phyloP scores from a whole-genome alignment of 2,329 filamentous ascomycete species.

The Atkinsonella hypoxylon region DNA sequence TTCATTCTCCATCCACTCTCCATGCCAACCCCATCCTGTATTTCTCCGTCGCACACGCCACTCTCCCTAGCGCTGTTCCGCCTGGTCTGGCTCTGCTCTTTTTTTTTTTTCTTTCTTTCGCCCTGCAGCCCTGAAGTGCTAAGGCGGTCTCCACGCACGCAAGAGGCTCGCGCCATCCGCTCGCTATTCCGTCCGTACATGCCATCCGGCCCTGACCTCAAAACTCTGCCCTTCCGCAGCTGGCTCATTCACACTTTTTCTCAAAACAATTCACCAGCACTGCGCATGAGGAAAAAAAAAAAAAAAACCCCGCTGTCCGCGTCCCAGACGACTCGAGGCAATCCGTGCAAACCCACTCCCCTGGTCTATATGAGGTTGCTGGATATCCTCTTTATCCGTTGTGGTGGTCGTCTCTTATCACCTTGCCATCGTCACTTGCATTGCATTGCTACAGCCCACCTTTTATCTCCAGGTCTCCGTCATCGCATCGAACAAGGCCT shows the following conservation, averaged over 20 bases:
- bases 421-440: neutral
- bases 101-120: neutral
- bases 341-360: neutral
- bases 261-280: neutral
- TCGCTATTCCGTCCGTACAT: slow-evolving; percentile 2
- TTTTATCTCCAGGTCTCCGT: neutral
- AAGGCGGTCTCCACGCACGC: slow-evolving; percentile 1
- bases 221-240: slow-evolving; percentile 5
- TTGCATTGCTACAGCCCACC: slow-evolving; percentile 3
- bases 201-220: slow-evolving; percentile 4
- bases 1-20: neutral
- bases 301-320: neutral
- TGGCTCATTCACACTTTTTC: neutral
- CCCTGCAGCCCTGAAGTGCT: neutral
- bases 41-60: neutral
- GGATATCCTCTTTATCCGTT: neutral
- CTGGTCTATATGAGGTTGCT: neutral
- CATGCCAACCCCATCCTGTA: neutral
- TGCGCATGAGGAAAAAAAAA: neutral
- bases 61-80: neutral
- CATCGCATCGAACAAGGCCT: neutral
- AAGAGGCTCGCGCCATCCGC: slow-evolving; percentile 2
- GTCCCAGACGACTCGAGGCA: neutral
- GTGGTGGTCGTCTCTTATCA: slow-evolving; percentile 1
- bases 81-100: neutral